Conservation (phyloP, 306 rosid genomes). For the Vicia sativa region DNA sequence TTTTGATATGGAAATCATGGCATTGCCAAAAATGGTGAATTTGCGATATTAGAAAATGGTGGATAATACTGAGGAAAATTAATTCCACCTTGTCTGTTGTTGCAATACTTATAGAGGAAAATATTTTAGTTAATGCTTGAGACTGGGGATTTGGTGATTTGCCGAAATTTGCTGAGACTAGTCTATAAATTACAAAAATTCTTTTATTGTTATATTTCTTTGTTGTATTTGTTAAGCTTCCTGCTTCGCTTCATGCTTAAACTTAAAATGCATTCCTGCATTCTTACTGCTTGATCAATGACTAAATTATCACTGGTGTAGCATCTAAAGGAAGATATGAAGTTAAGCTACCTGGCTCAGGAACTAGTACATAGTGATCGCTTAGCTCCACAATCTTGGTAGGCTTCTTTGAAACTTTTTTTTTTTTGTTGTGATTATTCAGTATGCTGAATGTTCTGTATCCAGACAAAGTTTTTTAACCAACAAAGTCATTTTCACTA, state of each 20-base stretch:
- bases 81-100: conserved; percentile 18
- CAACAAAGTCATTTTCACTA: not conserved
- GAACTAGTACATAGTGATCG: conserved; percentile 91
- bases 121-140: conserved; percentile 19
- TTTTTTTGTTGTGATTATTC: conserved; percentile 38
- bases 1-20: not conserved
- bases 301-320: conserved; percentile 51
- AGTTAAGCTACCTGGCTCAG: conserved; percentile 91
- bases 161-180: conserved; percentile 25
- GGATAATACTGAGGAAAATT: conserved; percentile 12
- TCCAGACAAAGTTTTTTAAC: not conserved
- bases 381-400: conserved; percentile 97
- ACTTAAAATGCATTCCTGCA: conserved; percentile 3
- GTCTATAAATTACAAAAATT: conserved; percentile 18
- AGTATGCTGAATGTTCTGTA: conserved; percentile 8
- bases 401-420: conserved; percentile 52
- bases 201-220: not conserved
- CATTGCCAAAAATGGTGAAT: not conserved
- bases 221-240: conserved; percentile 20
- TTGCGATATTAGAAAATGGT: conserved; percentile 11
- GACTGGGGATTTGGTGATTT: conserved; percentile 25
- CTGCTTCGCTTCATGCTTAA: conserved; percentile 25
- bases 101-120: conserved; percentile 14
- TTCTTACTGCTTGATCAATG: conserved; percentile 36
- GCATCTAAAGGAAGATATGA: conserved; percentile 99